Evolutionary conservation across 345 rosid species (phyloP).

Genomic region (Citrus inodora): DNA sequence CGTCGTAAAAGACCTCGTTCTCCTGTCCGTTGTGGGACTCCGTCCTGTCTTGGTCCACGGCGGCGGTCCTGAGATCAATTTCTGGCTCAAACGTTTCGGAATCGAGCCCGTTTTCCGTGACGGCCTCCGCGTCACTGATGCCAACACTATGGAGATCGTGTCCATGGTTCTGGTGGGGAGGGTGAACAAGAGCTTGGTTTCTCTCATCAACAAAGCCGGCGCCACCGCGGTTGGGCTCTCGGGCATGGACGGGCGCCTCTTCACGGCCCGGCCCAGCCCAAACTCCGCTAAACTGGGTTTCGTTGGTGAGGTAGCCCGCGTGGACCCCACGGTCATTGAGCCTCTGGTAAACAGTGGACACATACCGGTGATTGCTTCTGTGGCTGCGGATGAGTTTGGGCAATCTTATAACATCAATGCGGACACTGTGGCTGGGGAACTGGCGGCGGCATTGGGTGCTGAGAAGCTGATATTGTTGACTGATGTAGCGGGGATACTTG

Average conservation of each 20-base stretch:
- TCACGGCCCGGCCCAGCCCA: slow-evolving; percentile 70
- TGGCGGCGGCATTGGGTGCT: slow-evolving; percentile 90
- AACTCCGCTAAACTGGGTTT: slow-evolving; percentile 70
- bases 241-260: slow-evolving; percentile 86
- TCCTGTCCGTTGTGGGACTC: not conserved
- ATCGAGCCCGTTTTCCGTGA: slow-evolving; percentile 46
- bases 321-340: slow-evolving; percentile 56
- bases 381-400: slow-evolving; percentile 70
- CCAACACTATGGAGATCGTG: slow-evolving; percentile 88
- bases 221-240: slow-evolving; percentile 87
- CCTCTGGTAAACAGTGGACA: slow-evolving; percentile 54
- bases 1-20: slow-evolving; percentile 6
- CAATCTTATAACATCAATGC: slow-evolving; percentile 92
- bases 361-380: slow-evolving; percentile 91
- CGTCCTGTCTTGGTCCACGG: slow-evolving; percentile 54
- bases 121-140: slow-evolving; percentile 88
- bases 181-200: slow-evolving; percentile 79
- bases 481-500: slow-evolving; percentile 82
- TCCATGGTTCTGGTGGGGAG: slow-evolving; percentile 92
- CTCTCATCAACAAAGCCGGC: slow-evolving; percentile 74
- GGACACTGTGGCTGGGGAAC: slow-evolving; percentile 89
- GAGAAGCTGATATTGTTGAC: slow-evolving; percentile 87
- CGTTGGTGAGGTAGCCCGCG: slow-evolving; percentile 80
- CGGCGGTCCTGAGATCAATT: slow-evolving; percentile 58
- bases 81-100: slow-evolving; percentile 44